Evolutionary conservation across 768 basidiomycete species (phyloP).

Genomic region (Clitopilus hobsonii): DNA sequence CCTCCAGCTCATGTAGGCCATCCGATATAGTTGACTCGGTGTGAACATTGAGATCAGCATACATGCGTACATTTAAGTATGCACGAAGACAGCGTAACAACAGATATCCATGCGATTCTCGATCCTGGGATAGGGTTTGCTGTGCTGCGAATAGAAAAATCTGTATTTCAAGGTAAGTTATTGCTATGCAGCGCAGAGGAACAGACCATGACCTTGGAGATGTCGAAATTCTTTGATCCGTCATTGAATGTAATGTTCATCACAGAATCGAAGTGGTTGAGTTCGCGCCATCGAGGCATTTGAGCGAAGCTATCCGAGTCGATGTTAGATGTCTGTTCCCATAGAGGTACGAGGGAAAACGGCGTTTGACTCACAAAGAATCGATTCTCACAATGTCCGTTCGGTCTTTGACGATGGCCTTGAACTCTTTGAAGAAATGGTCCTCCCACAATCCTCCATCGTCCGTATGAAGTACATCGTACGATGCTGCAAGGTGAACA

Average conservation of each 20-base stretch:
- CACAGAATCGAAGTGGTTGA: background rate
- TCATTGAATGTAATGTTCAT: background rate
- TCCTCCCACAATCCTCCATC: conserved; percentile 25
- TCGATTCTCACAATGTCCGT: background rate
- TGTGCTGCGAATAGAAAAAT: background rate
- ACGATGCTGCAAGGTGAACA: conserved; percentile 26
- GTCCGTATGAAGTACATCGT: conserved; percentile 33
- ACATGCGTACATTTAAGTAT: background rate
- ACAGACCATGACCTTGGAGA: background rate
- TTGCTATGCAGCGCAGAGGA: background rate
- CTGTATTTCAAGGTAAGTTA: background rate
- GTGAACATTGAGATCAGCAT: background rate
- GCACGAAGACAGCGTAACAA: background rate
- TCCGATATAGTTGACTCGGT: no score
- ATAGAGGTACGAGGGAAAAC: background rate
- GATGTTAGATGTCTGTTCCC: background rate
- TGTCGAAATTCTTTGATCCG: background rate
- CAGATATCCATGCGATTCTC: background rate
- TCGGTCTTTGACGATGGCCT: conserved; percentile 10
- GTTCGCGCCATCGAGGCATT: background rate
- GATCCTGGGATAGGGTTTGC: background rate
- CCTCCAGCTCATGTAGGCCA: no score
- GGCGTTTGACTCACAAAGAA: background rate
- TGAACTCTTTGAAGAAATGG: conserved; percentile 24
- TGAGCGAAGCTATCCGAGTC: background rate